These are phyloP conservation scores for Pyronema domesticum DNA, from an alignment of 495 filamentous ascomycete genomes.

Conservation along the genomic window DNA sequence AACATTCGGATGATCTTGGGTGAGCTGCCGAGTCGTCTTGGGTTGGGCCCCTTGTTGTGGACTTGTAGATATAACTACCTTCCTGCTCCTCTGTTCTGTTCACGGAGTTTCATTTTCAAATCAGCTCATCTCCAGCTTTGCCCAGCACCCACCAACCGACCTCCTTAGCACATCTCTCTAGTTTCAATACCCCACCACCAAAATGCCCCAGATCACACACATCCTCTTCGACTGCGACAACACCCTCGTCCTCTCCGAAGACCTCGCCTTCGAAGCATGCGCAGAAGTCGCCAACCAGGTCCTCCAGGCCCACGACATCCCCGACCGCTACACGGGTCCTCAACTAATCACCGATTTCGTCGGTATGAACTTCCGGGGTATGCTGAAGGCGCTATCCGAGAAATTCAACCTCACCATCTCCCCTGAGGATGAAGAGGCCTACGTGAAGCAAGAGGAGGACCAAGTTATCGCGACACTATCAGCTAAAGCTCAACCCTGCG, in stretches of 20 bases:
- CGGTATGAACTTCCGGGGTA: constrained; percentile 91
- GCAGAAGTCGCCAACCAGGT: constrained; percentile 87
- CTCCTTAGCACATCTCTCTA: no score
- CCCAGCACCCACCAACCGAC: no score
- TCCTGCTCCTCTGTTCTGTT: no score
- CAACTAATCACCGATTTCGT: constrained; percentile 76
- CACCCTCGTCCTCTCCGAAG: constrained; percentile 85
- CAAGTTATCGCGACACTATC: constrained; percentile 65
- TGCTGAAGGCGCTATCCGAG: constrained; percentile 57
- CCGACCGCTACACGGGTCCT: constrained; percentile 60
- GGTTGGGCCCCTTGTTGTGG: no score
- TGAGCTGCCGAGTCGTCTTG: no score
- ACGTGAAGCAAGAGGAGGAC: constrained; percentile 66
- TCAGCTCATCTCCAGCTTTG: no score
- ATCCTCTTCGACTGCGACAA: constrained; percentile 97
- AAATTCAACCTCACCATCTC: constrained; percentile 57
- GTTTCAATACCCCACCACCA: neutral
- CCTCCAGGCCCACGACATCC: constrained; percentile 44
- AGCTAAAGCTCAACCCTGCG: constrained; percentile 52
- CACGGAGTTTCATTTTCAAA: no score
- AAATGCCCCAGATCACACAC: constrained; percentile 45
- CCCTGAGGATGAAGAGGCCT: constrained; percentile 50
- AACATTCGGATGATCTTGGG: no score
- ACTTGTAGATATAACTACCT: no score
- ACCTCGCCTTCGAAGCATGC: constrained; percentile 84